Base-by-base conservation (phyloP, 345 rosid genomes). In the Gynandropsis gynandra region DNA sequence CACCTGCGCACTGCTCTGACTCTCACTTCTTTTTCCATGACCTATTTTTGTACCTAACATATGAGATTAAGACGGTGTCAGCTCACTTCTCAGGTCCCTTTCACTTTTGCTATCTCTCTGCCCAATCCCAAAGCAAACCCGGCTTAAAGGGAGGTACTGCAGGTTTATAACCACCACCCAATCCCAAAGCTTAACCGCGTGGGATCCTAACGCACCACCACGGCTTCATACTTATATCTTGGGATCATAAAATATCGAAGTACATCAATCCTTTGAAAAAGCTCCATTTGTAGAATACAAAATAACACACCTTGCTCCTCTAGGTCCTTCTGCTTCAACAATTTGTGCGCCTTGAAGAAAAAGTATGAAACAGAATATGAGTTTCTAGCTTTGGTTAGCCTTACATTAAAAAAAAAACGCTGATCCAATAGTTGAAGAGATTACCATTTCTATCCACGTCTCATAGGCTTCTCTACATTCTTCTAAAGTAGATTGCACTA, bases 381-480 rank as follows among this genome's bases (percentile, higher is more conserved):
- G 47, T 46, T 65, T 44, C 39, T 15, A 32, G 9, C 42, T 13
- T 55, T 20, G 35, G 7, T 47, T 49, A 43, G 19, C 44, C 46
- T 17, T 38, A 39, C 3, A 33, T 20, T n/a, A 42, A 62, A 47
- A 27, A 14, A 35, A 47, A 62, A 45, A 52, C 32, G 39, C 24
- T 31, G 39, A 19, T 40, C 16, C 21, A 47, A 19, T 10, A 16
- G 27, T 19, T 11, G 19, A 40, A 13, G 31, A 42, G 13, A 32
- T 21, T 76, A 82, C 98, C 96, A 82, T 77, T 42, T 62, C 63
- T 63, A 82, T 66, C 95, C 89, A 85, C 46, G 54, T 56, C 63
- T 73, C 86, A 74, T 81, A 82, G 54, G 84, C 82, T 72, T 87
- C 96, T 51, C 74, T 75, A 59, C 96, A 87, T 65, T 87, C 95